A percentile compares a stretch with the other conserved stretches of the same genome.
Evolutionary conservation across 2,329 filamentous ascomycete species (phyloP).

Genomic region (Fusarium scirpi): DNA sequence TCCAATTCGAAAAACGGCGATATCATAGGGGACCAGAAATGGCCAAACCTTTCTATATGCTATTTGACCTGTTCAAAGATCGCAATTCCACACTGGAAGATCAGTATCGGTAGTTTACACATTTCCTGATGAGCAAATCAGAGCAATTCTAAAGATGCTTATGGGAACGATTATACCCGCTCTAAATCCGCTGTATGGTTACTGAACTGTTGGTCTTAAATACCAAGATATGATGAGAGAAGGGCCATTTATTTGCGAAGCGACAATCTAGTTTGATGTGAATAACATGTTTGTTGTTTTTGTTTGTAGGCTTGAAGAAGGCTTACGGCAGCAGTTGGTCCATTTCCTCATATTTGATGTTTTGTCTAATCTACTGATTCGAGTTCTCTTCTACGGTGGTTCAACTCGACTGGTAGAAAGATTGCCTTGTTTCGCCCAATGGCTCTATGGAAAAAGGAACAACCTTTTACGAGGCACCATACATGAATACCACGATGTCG

Average conservation of each 20-base stretch:
- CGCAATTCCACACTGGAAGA: not conserved
- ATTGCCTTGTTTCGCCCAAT: not conserved
- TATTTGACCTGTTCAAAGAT: too few relatives aligned
- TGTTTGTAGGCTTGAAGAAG: not conserved
- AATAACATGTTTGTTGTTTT: not conserved
- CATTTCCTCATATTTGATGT: too few relatives aligned
- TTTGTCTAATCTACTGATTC: too few relatives aligned
- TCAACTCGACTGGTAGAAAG: not conserved
- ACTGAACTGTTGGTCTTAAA: not conserved
- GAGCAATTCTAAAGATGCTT: constrained; percentile 31
- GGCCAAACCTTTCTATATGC: too few relatives aligned
- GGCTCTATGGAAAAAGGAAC: not conserved
- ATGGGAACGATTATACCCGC: constrained; percentile 15
- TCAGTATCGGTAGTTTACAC: not conserved
- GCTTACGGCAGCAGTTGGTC: not conserved
- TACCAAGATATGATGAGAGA: too few relatives aligned
- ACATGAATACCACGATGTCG: not conserved
- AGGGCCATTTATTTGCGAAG: too few relatives aligned
- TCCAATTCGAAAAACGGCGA: not conserved
- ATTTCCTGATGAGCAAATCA: constrained; percentile 25
- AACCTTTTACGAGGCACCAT: not conserved
- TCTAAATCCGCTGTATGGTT: constrained; percentile 5
- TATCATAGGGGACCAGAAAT: too few relatives aligned
- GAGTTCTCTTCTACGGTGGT: not conserved
- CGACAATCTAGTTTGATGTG: not conserved